Evolutionary conservation across 163 green algal species (phyloP), one percentile per base, ranked within the genome.

Genomic region (Chlamydomonas reinhardtii): DNA sequence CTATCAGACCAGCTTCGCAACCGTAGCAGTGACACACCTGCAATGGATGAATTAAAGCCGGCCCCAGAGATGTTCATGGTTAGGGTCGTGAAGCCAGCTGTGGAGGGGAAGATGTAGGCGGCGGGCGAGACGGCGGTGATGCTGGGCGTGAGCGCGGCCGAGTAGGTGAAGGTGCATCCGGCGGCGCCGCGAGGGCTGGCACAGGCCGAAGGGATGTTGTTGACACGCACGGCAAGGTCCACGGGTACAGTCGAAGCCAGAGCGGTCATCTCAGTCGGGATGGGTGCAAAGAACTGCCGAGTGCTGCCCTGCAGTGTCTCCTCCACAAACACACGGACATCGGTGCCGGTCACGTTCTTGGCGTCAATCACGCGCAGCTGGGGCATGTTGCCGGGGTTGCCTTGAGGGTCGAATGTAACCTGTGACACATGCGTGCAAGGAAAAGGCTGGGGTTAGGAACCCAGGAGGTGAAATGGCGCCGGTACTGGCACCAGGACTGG

Each of bases 201-300:
- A 32, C 86, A 90, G 25, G 56, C 35, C 0, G 79, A 39, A 29
- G 80, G 73, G 9, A 85, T 74, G 35, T 31, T 56, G 68, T 90
- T 90, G 56, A 87, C 68, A 29, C 39, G 11, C 29, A 90, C 43
- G 1, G 27, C 6, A 16, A 90, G n/a, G 20, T 62, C 66, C 32
- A 43, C 65, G 20, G 76, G 76, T 0, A 34, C 54, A 11, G 62
- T 25, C 2, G 73, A 32, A 29, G 62, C 22, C 72, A 81, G 59
- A 6, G 19, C 43, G 32, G 65, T 79, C 56, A 78, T 70, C 66
- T 85, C 74, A 0, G 86, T 80, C 34, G 86, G 86, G 39, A 90
- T 78, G 37, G 83, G 74, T 17, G 12, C 65, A 56, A 73, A 80
- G 15, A 88, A 80, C 65, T 88, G 54, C 48, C 39, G 76, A 52